Evolutionary conservation across 495 filamentous ascomycete genomes (phyloP), one percentile per base, ranked within the genome.

Genomic region (Daldinia bambusicola): DNA sequence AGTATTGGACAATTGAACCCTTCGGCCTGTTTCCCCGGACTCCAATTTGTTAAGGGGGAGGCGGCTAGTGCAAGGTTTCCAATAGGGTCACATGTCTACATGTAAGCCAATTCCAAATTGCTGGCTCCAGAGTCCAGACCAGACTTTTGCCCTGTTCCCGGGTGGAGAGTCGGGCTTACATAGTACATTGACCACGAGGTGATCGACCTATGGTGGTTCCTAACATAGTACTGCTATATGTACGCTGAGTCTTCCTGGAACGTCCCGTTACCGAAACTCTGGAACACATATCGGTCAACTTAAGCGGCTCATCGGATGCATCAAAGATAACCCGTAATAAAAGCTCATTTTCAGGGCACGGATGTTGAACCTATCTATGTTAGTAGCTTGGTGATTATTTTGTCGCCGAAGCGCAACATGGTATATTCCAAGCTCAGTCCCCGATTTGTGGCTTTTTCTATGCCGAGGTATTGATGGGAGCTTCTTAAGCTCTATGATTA

Each of bases 111-210:
- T 63, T 53, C 40, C 48, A 43, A 61, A 48, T 55, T 38, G 36
- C n/a, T 22, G 26, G 48, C 20, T 53, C 32, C 43, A 22, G 40
- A 59, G 43, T 45, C 48, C 7, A 53, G n/a, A n/a, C n/a, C n/a
- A n/a, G n/a, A n/a, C n/a, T n/a, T n/a, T n/a, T n/a, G n/a, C n/a
- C n/a, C n/a, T 31, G 13, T 32, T 32, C 22, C 37, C 20, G 13
- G 22, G 32, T 41, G 60, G 18, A n/a, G 9, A 66, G 36, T 61
- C 58, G 59, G 40, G 61, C 64, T 53, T 72, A 63, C 65, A 65
- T 64, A 37, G 13, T n/a, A n/a, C n/a, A n/a, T n/a, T n/a, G n/a
- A 45, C 70, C 65, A 72, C 70, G 65, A 68, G 70, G 61, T 69
- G 66, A 69, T 73, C 65, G 52, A 40, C 63, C 63, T 48, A 50